Percentiles rank a stretch among this genome's conserved stretches.
Conservation (phyloP, 352 stramenopile species). For the Phytopythium kandeliae region DNA sequence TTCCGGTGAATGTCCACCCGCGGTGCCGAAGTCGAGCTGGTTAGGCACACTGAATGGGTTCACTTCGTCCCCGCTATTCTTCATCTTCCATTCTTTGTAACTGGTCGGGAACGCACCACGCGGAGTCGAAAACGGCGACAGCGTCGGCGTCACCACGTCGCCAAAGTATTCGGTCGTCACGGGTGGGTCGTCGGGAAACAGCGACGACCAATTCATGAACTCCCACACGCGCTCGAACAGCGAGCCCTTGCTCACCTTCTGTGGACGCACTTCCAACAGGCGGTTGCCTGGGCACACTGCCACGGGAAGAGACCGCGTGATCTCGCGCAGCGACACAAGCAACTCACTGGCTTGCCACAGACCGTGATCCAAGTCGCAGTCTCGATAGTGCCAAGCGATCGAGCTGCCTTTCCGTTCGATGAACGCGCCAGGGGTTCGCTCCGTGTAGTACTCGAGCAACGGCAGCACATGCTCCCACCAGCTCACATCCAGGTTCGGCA, state of each 20-base stretch:
- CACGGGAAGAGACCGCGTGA: conserved; percentile 66
- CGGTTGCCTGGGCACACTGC: conserved; percentile 72
- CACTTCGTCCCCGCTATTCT: conserved; percentile 5
- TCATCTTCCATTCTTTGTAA: conserved; percentile 9
- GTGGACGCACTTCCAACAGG: conserved; percentile 65
- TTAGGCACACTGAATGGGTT: not conserved
- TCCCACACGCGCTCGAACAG: conserved; percentile 82
- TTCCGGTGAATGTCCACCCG: conserved; percentile 11
- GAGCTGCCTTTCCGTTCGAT: conserved; percentile 85
- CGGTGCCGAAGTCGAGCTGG: conserved; percentile 5
- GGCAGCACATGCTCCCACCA: conserved; percentile 80
- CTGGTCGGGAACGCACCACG: conserved; percentile 17
- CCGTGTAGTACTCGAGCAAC: conserved; percentile 79
- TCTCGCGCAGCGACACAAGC: conserved; percentile 66
- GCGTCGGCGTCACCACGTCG: conserved; percentile 32
- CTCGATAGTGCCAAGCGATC: conserved; percentile 88
- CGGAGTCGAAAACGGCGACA: conserved; percentile 46
- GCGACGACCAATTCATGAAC: conserved; percentile 69
- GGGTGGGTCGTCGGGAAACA: conserved; percentile 62
- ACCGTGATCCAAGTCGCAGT: conserved; percentile 83
- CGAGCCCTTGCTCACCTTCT: conserved; percentile 78
- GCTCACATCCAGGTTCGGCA: conserved; percentile 70
- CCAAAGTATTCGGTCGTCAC: conserved; percentile 73
- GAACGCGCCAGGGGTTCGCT: conserved; percentile 75
- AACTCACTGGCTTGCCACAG: conserved; percentile 90